A percentile compares a stretch with the other conserved stretches of the same genome.
phyloP scores from a whole-genome alignment of 306 rosid genomes.

The Vigna reflexopilosa region DNA sequence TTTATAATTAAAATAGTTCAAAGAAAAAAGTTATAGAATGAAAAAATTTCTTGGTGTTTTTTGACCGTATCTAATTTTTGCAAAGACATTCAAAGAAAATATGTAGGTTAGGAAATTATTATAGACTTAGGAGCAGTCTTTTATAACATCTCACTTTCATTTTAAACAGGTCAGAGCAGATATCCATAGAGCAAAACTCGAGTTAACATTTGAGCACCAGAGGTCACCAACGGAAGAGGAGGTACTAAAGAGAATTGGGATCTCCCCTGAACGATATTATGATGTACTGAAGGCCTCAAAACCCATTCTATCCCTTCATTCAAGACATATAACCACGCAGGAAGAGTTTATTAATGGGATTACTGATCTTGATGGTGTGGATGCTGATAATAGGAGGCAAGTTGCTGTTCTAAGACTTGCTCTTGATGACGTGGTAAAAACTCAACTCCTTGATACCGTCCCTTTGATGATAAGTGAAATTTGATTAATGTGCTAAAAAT shows the following conservation, averaged over 20 bases:
- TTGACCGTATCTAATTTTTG: background rate
- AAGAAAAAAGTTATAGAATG: too few relatives aligned
- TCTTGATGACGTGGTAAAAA: conserved; percentile 78
- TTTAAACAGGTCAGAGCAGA: conserved; percentile 66
- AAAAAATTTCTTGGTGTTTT: background rate
- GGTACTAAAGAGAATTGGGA: conserved; percentile 61
- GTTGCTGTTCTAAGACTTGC: conserved; percentile 83
- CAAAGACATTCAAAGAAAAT: background rate
- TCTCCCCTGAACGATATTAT: conserved; percentile 71
- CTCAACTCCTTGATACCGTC: conserved; percentile 12
- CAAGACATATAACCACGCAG: conserved; percentile 62
- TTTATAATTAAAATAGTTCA: background rate
- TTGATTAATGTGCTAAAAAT: background rate
- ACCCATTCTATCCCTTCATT: conserved; percentile 73
- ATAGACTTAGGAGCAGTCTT: background rate
- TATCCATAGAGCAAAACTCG: conserved; percentile 73
- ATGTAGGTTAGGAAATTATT: background rate
- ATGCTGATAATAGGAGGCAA: conserved; percentile 61
- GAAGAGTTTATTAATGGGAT: conserved; percentile 70
- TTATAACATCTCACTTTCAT: background rate
- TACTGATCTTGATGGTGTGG: conserved; percentile 69
- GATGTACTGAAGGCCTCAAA: conserved; percentile 76
- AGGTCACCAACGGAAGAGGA: conserved; percentile 71
- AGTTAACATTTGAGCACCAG: conserved; percentile 62
- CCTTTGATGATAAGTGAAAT: conserved; percentile 9